Percentiles rank a stretch among this genome's conserved stretches.
phyloP scores from a whole-genome alignment of 1,284 basidiomycete genomes.

The Abortiporus biennis region DNA sequence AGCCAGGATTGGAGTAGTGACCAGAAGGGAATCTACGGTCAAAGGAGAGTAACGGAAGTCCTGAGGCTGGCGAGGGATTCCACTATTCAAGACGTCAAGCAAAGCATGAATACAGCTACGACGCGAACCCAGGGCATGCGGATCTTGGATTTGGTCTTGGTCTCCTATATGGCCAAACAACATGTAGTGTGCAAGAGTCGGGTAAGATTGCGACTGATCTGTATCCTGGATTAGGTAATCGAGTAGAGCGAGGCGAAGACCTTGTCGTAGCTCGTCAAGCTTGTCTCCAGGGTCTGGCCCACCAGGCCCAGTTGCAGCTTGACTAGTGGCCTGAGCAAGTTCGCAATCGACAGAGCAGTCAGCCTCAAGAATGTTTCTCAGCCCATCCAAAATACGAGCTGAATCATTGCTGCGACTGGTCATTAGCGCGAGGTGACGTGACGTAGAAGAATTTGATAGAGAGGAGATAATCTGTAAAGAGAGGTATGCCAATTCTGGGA shows the following conservation, averaged over 20 bases:
- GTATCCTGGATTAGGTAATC: constrained; percentile 85
- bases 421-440: constrained; percentile 72
- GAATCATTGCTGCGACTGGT: constrained; percentile 84
- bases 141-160: constrained; percentile 65
- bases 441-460: constrained; percentile 54
- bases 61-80: constrained; percentile 46
- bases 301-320: constrained; percentile 65
- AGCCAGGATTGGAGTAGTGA: constrained; percentile 72
- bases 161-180: constrained; percentile 62
- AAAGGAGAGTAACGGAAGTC: constrained; percentile 32
- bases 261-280: constrained; percentile 51
- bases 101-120: constrained; percentile 79
- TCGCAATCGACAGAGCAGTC: constrained; percentile 58
- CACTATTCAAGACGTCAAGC: constrained; percentile 69
- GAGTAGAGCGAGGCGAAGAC: constrained; percentile 76
- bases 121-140: constrained; percentile 64
- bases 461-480: constrained; percentile 74
- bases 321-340: constrained; percentile 49
- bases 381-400: constrained; percentile 80
- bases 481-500: constrained; percentile 73
- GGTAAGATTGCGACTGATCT: constrained; percentile 53
- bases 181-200: constrained; percentile 88
- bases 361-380: constrained; percentile 62
- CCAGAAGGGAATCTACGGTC: constrained; percentile 31
- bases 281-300: constrained; percentile 48